Evolutionary conservation across 2,329 filamentous ascomycete species (phyloP), one percentile per base, ranked within the genome.

Genomic region (Madurella mycetomatis): DNA sequence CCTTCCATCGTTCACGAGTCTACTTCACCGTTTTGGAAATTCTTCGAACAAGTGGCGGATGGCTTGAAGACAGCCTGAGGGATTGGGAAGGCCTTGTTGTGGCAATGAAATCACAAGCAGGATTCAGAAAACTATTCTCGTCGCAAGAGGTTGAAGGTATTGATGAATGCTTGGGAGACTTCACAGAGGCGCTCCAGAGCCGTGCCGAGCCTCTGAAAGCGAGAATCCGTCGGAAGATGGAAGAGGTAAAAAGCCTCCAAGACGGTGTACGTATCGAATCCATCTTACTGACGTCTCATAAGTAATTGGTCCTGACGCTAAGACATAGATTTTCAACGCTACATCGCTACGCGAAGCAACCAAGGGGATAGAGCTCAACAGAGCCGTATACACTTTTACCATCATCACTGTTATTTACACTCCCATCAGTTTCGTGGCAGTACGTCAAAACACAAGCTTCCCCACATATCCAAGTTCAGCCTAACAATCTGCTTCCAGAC

Each of bases 361-460:
- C 2, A 56, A 56, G 37, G 45, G 49, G 13, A 52, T 56, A 16
- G 46, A 41, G 13, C 41, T 56, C 2, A 56, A 56, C 49, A 40
- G 45, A n/a, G 54, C 54, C 5, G 37, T 53, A 18, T 53, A 56
- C 44, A 42, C 52, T 13, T 56, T 49, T n/a, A 56, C 49, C 19
- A 32, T 56, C 18, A 41, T 56, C 13, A 56, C 49, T 2, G 45
- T 56, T 13, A 42, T 56, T 9, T 55, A 43, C 19, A 55, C 48
- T 1, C 53, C 53, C 2, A 13, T 50, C 9, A 40, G 40, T 4
- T 43, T 50, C 17, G 7, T 50, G n/a, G 25, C 47, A 4, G 47
- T 50, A 50, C 11, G 47, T 43, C 13, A 25, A 11, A 11, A 12
- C 18, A 7, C 25, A 25, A 7, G 25, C 25, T 25, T 25, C 7